Evolutionary conservation across 1,284 basidiomycete species (phyloP).

Genomic region (Ustilago lituana): DNA sequence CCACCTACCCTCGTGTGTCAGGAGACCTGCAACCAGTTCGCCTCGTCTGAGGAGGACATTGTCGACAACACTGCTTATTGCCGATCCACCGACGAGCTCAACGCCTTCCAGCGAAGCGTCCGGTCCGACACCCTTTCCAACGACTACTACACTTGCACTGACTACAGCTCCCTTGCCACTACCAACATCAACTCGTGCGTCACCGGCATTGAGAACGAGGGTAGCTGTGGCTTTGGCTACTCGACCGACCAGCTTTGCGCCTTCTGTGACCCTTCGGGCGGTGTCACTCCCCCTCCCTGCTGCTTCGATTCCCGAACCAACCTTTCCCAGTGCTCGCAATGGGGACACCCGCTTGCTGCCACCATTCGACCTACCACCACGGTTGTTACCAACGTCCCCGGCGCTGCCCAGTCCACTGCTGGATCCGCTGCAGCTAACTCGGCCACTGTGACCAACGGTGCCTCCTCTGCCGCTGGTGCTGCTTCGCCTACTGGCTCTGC

Average conservation of each 20-base stretch:
- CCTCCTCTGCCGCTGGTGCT: slow-evolving; percentile 16
- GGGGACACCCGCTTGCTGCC: slow-evolving; percentile 56
- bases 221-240: slow-evolving; percentile 69
- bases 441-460: slow-evolving; percentile 21
- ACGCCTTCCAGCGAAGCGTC: slow-evolving; percentile 46
- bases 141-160: slow-evolving; percentile 68
- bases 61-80: slow-evolving; percentile 60
- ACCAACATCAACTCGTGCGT: slow-evolving; percentile 68
- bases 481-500: too few species aligned
- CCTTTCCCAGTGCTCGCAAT: slow-evolving; percentile 51
- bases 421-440: slow-evolving; percentile 21
- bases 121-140: slow-evolving; percentile 64
- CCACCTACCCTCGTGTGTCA: slow-evolving; percentile 61
- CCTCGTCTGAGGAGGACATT: slow-evolving; percentile 48
- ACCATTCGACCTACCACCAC: slow-evolving; percentile 47
- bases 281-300: slow-evolving; percentile 51
- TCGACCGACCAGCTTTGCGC: slow-evolving; percentile 68
- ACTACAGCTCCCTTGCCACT: slow-evolving; percentile 68
- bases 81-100: slow-evolving; percentile 52
- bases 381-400: slow-evolving; percentile 42
- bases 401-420: slow-evolving; percentile 19
- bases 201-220: slow-evolving; percentile 68
- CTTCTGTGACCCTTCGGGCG: slow-evolving; percentile 65
- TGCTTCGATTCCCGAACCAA: slow-evolving; percentile 56
- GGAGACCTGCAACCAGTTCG: slow-evolving; percentile 57